Conservation (phyloP, 2,329 filamentous ascomycete species). For the Claviceps africana region DNA sequence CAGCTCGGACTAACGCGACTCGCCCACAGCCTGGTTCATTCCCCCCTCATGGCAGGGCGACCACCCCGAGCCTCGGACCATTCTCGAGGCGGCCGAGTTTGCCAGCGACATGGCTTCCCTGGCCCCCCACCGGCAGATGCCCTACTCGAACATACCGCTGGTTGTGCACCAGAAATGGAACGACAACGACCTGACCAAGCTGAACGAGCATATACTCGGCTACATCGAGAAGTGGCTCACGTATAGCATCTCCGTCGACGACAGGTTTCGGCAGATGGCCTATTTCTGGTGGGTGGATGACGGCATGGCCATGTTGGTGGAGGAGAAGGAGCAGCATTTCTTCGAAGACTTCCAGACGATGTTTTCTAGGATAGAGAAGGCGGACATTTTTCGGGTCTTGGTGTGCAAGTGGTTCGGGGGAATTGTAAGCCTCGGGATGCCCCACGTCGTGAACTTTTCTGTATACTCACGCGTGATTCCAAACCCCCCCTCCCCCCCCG, state of each 20-base stretch:
- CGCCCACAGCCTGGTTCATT: constrained; percentile 11
- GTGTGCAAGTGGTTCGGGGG: constrained; percentile 13
- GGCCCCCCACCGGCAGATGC: constrained; percentile 6
- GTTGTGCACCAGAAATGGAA: constrained; percentile 13
- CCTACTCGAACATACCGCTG: constrained; percentile 13
- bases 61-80: constrained; percentile 7
- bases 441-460: neutral
- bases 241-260: constrained; percentile 4
- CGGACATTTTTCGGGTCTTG: constrained; percentile 13
- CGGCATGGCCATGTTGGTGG: constrained; percentile 10
- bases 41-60: constrained; percentile 10
- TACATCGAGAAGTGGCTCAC: constrained; percentile 13
- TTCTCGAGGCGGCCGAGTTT: constrained; percentile 11
- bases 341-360: constrained; percentile 6
- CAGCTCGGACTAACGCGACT: neutral
- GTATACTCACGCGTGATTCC: neutral
- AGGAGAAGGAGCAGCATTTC: constrained; percentile 9
- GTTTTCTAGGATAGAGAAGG: constrained; percentile 11
- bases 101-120: constrained; percentile 9
- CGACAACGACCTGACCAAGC: constrained; percentile 6
- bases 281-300: constrained; percentile 14
- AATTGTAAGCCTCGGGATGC: constrained; percentile 8
- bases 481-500: too few relatives aligned
- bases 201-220: constrained; percentile 9
- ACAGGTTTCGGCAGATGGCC: constrained; percentile 9